Evolutionary conservation across 1,139 yeast species (phyloP).

Genomic region (Candida labiduridarum): DNA sequence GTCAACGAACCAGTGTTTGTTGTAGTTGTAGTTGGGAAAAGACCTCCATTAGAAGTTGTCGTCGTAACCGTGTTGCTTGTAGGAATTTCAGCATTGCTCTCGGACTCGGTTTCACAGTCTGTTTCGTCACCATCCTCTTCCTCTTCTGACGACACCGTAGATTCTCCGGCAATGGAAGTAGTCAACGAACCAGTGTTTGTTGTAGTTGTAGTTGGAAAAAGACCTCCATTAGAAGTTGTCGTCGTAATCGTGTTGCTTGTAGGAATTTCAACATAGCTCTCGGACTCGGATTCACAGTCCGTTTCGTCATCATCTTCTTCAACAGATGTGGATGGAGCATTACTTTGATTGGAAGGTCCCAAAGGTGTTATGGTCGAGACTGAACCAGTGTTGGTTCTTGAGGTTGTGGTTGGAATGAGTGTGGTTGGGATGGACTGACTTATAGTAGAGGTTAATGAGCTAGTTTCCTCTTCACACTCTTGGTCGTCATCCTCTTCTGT

Average conservation of each 20-base stretch:
- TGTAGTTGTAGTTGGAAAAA: background rate
- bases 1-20: background rate
- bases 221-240: background rate
- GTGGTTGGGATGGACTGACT: conserved; percentile 12
- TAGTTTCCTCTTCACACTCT: conserved; percentile 14
- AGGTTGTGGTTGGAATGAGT: background rate
- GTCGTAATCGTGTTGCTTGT: conserved; percentile 1
- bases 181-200: background rate
- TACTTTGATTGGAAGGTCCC: background rate
- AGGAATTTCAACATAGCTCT: background rate
- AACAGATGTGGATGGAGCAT: background rate
- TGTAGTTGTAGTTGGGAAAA: background rate
- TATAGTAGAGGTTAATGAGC: conserved; percentile 12
- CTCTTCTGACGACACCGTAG: conserved; percentile 6
- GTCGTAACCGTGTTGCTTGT: conserved; percentile 1
- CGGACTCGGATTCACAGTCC: background rate
- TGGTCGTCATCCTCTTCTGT: conserved; percentile 8
- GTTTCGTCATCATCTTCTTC: background rate
- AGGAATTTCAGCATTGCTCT: background rate
- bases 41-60: background rate
- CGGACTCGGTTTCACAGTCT: background rate
- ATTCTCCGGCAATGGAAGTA: background rate
- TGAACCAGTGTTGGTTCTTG: no score
- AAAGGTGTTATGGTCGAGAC: no score
- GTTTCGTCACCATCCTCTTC: conserved; percentile 14